These are phyloP conservation scores for Globisporangium sylvaticum DNA, from an alignment of 352 stramenopile genomes.

Conservation along the genomic window DNA sequence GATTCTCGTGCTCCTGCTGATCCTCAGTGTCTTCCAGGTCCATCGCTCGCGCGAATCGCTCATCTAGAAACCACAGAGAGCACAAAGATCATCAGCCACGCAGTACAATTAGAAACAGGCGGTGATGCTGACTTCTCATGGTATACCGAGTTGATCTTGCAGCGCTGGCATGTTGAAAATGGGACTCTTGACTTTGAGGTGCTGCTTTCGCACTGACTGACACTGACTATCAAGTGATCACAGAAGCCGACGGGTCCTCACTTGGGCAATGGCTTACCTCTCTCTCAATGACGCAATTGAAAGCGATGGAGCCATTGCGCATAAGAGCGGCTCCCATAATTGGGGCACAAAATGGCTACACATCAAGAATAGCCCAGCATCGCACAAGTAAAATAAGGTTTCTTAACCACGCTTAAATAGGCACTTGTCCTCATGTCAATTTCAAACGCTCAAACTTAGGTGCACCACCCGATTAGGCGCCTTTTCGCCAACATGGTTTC, in stretches of 20 bases:
- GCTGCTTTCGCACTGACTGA: neutral
- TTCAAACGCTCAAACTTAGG: neutral
- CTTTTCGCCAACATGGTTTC: neutral
- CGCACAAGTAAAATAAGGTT: neutral
- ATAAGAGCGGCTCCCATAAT: neutral
- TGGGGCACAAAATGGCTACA: slow-evolving; percentile 2
- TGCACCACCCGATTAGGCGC: neutral
- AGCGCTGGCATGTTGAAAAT: slow-evolving; percentile 30
- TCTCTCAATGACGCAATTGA: neutral
- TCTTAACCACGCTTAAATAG: neutral
- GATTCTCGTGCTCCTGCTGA: slow-evolving; percentile 26
- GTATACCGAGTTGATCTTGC: slow-evolving; percentile 37
- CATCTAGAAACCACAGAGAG: slow-evolving; percentile 24
- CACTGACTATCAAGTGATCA: neutral
- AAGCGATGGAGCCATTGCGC: neutral
- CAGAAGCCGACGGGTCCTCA: neutral
- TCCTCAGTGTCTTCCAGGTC: slow-evolving; percentile 23
- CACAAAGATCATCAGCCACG: neutral
- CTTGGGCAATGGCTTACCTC: neutral
- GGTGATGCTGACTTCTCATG: neutral
- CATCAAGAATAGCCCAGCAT: neutral
- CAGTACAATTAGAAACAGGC: neutral
- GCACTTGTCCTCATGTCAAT: neutral
- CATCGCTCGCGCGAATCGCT: slow-evolving; percentile 36
- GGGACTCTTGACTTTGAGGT: neutral